Evolutionary conservation across 768 basidiomycete species (phyloP).

Genomic region (Termitomyces sp.): DNA sequence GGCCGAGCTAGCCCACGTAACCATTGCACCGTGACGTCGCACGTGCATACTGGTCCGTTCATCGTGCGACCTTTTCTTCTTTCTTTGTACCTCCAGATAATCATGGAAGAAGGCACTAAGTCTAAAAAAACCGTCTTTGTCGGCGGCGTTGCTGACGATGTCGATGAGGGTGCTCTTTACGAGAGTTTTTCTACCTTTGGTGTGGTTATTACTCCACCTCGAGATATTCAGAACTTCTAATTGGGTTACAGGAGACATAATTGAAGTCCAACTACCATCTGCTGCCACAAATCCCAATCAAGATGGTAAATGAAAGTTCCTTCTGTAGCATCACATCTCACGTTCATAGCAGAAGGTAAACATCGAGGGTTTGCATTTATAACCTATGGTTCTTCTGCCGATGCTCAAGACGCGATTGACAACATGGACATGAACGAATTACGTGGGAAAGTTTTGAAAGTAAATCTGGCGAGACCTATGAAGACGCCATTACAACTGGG

Average conservation of each 20-base stretch:
- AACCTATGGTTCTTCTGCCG: slow-evolving; percentile 71
- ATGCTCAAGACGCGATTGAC: slow-evolving; percentile 96
- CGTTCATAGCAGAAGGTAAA: slow-evolving; percentile 45
- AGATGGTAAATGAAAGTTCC: slow-evolving; percentile 35
- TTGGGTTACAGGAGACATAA: slow-evolving; percentile 67
- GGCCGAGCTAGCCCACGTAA: background rate
- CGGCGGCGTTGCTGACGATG: slow-evolving; percentile 78
- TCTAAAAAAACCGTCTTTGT: slow-evolving; percentile 84
- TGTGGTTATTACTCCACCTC: slow-evolving; percentile 25
- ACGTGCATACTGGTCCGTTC: slow-evolving; percentile 26
- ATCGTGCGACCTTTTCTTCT: slow-evolving; percentile 34
- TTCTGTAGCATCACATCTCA: background rate
- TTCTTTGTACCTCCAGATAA: slow-evolving; percentile 18
- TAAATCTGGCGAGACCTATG: slow-evolving; percentile 80
- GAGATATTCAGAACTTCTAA: slow-evolving; percentile 5
- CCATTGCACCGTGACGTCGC: slow-evolving; percentile 8
- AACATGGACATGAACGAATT: slow-evolving; percentile 97
- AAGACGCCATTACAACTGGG: slow-evolving; percentile 61
- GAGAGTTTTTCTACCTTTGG: slow-evolving; percentile 87
- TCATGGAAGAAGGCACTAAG: slow-evolving; percentile 80
- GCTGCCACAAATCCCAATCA: slow-evolving; percentile 65
- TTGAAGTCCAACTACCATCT: slow-evolving; percentile 85
- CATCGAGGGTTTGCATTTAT: slow-evolving; percentile 94
- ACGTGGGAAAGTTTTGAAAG: slow-evolving; percentile 69
- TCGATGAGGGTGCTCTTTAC: slow-evolving; percentile 72